Base-by-base conservation (phyloP, 225 moss, liverwort and hornwort species). In the Antitrichia curtipendula region DNA sequence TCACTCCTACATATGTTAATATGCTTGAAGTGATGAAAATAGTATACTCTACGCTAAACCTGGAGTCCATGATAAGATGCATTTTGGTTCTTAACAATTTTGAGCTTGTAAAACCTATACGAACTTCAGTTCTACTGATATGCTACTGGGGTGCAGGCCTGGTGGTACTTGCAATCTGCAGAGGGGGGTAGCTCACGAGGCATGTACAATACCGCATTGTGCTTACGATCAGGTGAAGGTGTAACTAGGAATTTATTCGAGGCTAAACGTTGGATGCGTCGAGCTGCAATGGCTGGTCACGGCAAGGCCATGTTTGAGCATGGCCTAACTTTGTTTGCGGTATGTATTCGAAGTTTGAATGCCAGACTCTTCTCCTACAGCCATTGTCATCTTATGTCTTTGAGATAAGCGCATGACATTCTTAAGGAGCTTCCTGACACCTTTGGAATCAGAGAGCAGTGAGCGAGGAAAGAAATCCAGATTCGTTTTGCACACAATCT, bases 251-350 rank as follows among this genome's bases (percentile, higher is more conserved):
- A 93, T 91, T 86, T 86, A 69, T 89, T 84, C 28, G 94, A 96
- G 91, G 94, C 95, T 40, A 95, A 94, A 88, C 93, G 93, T 89
- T 96, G 96, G 96, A 96, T 96, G 96, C 90, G 91, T 68, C 91
- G 94, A 83, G 95, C 96, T 90, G 95, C 95, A 70, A 91, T 94
- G 93, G 92, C 90, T 76, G 96, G 96, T 80, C 96, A 95, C 87
- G 87, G 91, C 56, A 95, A 95, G 88, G 96, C 96, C 84, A 95
- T 95, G 90, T 94, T 90, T 88, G 95, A 96, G 91, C 95, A 95
- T 77, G 95, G 95, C 80, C 79, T 94, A 63, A 93, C 93, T 45
- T 93, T 96, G 91, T 95, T 94, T 94, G 91, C 93, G 91, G 96
- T 95, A 89, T 59, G 89, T 83, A 52, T 49, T 63, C n/a, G 38